Percentiles rank a stretch among this genome's conserved stretches.
Evolutionary conservation across 768 basidiomycete genomes (phyloP).

Genomic region (Rhodotorula taiwanensis): DNA sequence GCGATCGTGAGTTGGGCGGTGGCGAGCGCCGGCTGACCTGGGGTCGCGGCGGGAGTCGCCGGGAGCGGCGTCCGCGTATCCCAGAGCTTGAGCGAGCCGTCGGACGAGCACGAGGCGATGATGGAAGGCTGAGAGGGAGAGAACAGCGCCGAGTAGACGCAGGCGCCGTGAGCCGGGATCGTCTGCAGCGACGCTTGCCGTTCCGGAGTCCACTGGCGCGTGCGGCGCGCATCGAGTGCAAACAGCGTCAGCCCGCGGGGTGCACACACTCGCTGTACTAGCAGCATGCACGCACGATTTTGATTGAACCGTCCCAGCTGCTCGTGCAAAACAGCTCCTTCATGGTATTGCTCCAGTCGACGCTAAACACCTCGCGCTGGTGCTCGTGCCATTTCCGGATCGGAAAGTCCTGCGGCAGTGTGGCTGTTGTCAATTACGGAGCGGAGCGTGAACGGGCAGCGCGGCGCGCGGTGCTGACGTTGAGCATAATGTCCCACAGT

Average conservation of each 20-base stretch:
- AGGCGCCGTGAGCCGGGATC: constrained; percentile 71
- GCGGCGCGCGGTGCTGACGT: constrained; percentile 51
- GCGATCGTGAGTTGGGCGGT: constrained; percentile 24
- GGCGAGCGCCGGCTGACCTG: constrained; percentile 16
- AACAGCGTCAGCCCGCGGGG: too few species aligned
- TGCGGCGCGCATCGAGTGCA: too few species aligned
- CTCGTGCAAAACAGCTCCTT: constrained; percentile 81
- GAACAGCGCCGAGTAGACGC: constrained; percentile 84
- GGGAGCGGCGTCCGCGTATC: constrained; percentile 49
- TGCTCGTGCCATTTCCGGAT: constrained; percentile 93
- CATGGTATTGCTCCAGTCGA: constrained; percentile 91
- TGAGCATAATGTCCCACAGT: constrained; percentile 81
- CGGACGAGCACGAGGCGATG: constrained; percentile 74
- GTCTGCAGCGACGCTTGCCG: constrained; percentile 70
- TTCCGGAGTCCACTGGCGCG: constrained; percentile 79
- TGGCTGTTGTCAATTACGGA: too few species aligned
- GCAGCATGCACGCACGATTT: constrained; percentile 57
- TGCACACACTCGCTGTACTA: too few species aligned
- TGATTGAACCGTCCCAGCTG: constrained; percentile 86
- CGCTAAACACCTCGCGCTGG: constrained; percentile 79
- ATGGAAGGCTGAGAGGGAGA: constrained; percentile 83
- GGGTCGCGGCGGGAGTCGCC: neutral
- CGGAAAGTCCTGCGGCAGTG: constrained; percentile 67
- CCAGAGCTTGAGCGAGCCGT: constrained; percentile 77
- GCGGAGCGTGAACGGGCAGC: constrained; percentile 8